These are phyloP conservation scores for Colletotrichum caudatum DNA, from an alignment of 2,329 filamentous ascomycete genomes.

Conservation along the genomic window DNA sequence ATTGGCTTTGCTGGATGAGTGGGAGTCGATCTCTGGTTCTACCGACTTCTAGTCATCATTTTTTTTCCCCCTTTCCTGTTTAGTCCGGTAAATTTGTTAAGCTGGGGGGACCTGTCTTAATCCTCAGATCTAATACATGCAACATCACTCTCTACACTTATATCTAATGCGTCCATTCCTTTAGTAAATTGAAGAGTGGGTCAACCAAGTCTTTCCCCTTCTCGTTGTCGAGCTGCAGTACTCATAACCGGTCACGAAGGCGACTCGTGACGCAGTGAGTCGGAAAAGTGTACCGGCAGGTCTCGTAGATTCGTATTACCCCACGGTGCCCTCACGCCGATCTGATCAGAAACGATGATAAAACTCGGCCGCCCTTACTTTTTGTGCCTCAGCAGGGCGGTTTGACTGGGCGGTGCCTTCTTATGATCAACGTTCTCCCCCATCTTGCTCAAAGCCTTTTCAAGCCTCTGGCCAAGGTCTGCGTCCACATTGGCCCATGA, in stretches of 20 bases:
- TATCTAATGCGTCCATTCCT: too few relatives aligned
- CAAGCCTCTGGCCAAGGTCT: slow-evolving; percentile 6
- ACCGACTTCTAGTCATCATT: slow-evolving; percentile 48
- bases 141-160: not conserved
- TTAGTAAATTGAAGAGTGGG: too few relatives aligned
- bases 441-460: not conserved
- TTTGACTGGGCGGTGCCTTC: not conserved
- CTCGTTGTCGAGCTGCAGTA: not conserved
- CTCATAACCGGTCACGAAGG: not conserved
- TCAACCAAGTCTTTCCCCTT: not conserved
- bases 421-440: not conserved
- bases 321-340: not conserved
- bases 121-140: too few relatives aligned
- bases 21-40: slow-evolving; percentile 58
- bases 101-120: not conserved
- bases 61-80: not conserved
- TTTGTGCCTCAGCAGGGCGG: not conserved
- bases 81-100: not conserved
- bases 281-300: not conserved
- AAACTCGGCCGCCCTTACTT: not conserved
- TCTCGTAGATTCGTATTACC: not conserved
- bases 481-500: slow-evolving; percentile 10
- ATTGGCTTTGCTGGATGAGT: slow-evolving; percentile 60
- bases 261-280: not conserved
- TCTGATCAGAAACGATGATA: not conserved